Evolutionary conservation across 2,329 filamentous ascomycete genomes (phyloP).

Genomic region (Escovopsis sp.): DNA sequence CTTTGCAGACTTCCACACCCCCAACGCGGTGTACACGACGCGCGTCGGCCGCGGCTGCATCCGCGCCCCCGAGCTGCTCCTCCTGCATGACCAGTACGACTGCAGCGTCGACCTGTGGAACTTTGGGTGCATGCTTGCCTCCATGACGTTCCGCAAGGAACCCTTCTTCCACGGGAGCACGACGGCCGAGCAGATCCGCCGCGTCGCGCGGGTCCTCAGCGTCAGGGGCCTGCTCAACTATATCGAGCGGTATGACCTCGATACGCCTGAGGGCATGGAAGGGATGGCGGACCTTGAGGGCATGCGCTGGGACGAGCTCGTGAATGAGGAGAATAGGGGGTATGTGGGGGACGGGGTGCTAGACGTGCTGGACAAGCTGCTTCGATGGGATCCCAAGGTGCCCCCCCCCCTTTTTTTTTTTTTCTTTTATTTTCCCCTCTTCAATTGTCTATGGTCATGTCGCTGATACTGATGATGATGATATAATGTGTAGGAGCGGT

Average conservation of each 20-base stretch:
- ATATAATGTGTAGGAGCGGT: background rate
- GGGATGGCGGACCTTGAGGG: slow-evolving; percentile 91
- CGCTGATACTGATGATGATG: no score
- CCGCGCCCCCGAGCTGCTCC: slow-evolving; percentile 90
- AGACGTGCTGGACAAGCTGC: slow-evolving; percentile 92
- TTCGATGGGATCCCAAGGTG: slow-evolving; percentile 95
- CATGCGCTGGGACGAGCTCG: slow-evolving; percentile 96
- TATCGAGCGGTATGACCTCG: slow-evolving; percentile 97
- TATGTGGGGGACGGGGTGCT: slow-evolving; percentile 95
- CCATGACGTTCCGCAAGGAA: slow-evolving; percentile 99
- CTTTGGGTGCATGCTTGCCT: slow-evolving; percentile 95
- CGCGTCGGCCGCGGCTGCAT: slow-evolving; percentile 95
- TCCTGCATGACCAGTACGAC: slow-evolving; percentile 98
- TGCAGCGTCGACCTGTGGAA: slow-evolving; percentile 99
- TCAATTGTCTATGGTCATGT: no score
- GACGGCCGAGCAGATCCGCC: slow-evolving; percentile 95
- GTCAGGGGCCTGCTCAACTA: slow-evolving; percentile 98
- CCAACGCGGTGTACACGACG: slow-evolving; percentile 96
- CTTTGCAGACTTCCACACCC: slow-evolving; percentile 96
- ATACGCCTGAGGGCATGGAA: slow-evolving; percentile 95
- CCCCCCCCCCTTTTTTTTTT: no score
- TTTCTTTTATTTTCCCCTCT: no score
- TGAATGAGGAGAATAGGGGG: slow-evolving; percentile 90
- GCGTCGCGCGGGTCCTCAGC: slow-evolving; percentile 98
- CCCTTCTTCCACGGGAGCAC: slow-evolving; percentile 99